These are phyloP conservation scores for Arabidopsis arenosa DNA, from an alignment of 345 rosid species.

Conservation along the genomic window DNA sequence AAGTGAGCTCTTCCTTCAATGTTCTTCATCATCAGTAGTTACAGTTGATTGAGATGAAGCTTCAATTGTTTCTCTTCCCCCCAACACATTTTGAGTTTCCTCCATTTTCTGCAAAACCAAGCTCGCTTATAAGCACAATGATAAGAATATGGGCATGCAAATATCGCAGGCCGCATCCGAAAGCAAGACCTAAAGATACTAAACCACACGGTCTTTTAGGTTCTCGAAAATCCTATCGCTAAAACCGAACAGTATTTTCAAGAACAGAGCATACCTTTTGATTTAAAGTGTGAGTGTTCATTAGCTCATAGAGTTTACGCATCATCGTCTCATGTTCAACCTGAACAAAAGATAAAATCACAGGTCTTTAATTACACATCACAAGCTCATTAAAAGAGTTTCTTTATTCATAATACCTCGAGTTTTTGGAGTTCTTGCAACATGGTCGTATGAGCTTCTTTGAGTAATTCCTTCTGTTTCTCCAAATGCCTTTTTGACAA, in stretches of 20 bases:
- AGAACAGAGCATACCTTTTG: slow-evolving; percentile 52
- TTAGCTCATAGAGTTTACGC: slow-evolving; percentile 69
- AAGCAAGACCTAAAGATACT: neutral
- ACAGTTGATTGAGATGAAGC: slow-evolving; percentile 19
- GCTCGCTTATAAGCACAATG: neutral
- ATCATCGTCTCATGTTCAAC: slow-evolving; percentile 85
- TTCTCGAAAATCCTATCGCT: neutral
- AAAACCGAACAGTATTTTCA: neutral
- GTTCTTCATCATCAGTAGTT: slow-evolving; percentile 25
- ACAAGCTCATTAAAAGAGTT: neutral
- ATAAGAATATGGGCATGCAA: neutral
- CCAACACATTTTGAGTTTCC: neutral
- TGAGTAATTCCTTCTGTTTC: slow-evolving; percentile 63
- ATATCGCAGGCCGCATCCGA: neutral
- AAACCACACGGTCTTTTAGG: neutral
- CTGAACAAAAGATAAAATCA: slow-evolving; percentile 38
- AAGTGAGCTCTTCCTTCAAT: slow-evolving; percentile 9
- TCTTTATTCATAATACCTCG: slow-evolving; percentile 42
- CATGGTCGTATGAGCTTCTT: slow-evolving; percentile 50
- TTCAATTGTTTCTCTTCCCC: slow-evolving; percentile 7
- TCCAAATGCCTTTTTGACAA: slow-evolving; percentile 55
- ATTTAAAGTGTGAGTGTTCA: slow-evolving; percentile 51
- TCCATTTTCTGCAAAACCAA: slow-evolving; percentile 34
- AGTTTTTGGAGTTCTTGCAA: slow-evolving; percentile 60
- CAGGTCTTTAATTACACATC: neutral